Percentiles rank a stretch among this genome's conserved stretches.
Evolutionary conservation across 257 asterid genomes (phyloP).

Genomic region (Solanum clarkiae): DNA sequence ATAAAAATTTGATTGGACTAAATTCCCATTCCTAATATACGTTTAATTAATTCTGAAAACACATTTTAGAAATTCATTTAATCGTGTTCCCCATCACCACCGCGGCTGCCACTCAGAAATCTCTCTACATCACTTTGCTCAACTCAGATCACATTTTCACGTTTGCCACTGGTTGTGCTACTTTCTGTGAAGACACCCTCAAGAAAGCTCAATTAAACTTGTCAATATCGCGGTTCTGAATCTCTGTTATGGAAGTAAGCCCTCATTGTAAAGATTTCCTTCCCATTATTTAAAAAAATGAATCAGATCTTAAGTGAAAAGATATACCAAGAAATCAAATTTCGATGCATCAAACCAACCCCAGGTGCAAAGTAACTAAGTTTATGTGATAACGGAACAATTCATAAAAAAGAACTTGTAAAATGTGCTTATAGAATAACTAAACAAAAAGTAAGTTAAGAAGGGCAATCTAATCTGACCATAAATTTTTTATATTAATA

Average conservation of each 20-base stretch:
- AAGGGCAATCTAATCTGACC: not conserved
- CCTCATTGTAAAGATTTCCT: too few relatives aligned
- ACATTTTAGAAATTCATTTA: not conserved
- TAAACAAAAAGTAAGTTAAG: not conserved
- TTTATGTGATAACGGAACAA: not conserved
- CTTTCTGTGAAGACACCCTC: not conserved
- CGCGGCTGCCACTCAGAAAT: not conserved
- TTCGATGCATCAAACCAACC: not conserved
- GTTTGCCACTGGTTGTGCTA: not conserved
- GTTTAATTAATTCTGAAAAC: not conserved
- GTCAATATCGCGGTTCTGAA: not conserved
- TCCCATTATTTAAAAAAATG: not conserved
- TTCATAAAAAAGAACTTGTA: not conserved
- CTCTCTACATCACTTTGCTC: not conserved
- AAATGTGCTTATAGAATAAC: not conserved
- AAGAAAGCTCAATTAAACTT: not conserved
- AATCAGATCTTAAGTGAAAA: not conserved
- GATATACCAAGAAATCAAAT: not conserved
- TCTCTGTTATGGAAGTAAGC: not conserved
- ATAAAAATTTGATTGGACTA: not conserved
- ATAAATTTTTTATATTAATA: not conserved
- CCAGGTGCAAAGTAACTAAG: not conserved
- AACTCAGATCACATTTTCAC: not conserved
- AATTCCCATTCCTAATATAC: not conserved
- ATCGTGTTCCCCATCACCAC: not conserved